Evolutionary conservation across 176 grass and related monocot genomes (phyloP), one percentile per base, ranked within the genome.

Genomic region (Chrysopogon serrulatus): DNA sequence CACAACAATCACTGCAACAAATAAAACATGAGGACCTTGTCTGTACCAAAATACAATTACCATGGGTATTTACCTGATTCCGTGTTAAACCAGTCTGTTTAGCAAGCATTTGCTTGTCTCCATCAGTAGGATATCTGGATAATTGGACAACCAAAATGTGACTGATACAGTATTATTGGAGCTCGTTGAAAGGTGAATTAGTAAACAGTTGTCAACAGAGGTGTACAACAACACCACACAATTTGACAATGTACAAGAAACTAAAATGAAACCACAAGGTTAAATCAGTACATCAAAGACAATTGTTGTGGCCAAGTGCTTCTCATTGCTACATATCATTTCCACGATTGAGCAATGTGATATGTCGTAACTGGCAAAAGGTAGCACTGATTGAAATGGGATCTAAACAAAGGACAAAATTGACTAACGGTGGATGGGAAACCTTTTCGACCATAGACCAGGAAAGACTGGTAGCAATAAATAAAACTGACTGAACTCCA

Each of bases 31-130:
- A 16, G 2, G 14, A 70, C 10, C 56, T 59, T 43, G 56, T 28
- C 4, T 15, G 5, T 16, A 13, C 2, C 4, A 41, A 28, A 17
- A 76, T 40, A 5, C 10, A 37, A 68, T 10, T 8, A 54, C 0
- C 40, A 48, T 31, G 43, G 31, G 37, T 17, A 48, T 54, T 69
- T 75, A 90, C 89, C 89, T 91, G 89, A 45, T 91, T 97, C 86
- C 94, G 77, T 35, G 94, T 94, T 75, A 97, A 68, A 42, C 94
- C 94, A 4, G 94, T 92, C 81, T 97, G 94, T 60, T 92, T 97
- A 31, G 94, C 91, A 68, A 97, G 75, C 91, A 97, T 94, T 77
- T 97, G 94, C 75, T 97, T 97, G 79, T 97, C 94, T 10, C 89
- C 90, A 53, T 97, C 94, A 23, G 91, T 94, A 30, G 94, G 94